Evolutionary conservation across 1,139 yeast genomes (phyloP), one percentile per base, ranked within the genome.

Genomic region (Pichia inconspicua): DNA sequence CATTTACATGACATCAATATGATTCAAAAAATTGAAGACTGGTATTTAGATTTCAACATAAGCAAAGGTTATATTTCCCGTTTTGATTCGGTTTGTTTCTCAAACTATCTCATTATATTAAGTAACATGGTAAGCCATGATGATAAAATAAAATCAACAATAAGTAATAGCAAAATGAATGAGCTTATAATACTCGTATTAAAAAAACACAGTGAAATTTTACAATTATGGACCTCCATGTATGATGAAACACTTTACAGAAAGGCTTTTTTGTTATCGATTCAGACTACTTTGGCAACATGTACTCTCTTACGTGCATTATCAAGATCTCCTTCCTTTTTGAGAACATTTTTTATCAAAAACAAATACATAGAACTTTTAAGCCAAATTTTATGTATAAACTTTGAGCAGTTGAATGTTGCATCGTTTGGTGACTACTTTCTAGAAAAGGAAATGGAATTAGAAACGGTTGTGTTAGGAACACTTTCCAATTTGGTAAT

Each of bases 401-500:
- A 68, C 5, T 67, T 68, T 14, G 51, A 53, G 15, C 45, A 51
- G 32, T 59, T 61, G 3, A 64, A 65, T 7, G 47, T 49, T 31
- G 9, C 9, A 2, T 17, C 8, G 19, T 7, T 15, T 5, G 19
- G 12, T 34, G 11, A 7, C 5, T 56, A 53, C 8, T 61, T 46
- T 50, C 59, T 22, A 53, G 60, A 30, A 64, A 66, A 15, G 10
- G 74, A 77, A 52, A 64, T 74, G 39, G 67, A 75, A 50, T 71
- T 82, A 42, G 74, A 76, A 55, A 73, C 83, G 0, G 74, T 83
- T 6, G 73, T 82, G 2, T 70, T 86, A 62, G 87, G 94, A 2
- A 75, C 81, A 3, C 66, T 86, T 27, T 85, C 95, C 40, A 89
- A 89, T 60, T 72, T 87, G 47, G 80, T 86, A 11, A 73, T 88